Percentiles rank a stretch among this genome's conserved stretches.
These are phyloP conservation scores for Meyerozyma smithsonii DNA, from an alignment of 1,139 yeast species.

Conservation along the genomic window DNA sequence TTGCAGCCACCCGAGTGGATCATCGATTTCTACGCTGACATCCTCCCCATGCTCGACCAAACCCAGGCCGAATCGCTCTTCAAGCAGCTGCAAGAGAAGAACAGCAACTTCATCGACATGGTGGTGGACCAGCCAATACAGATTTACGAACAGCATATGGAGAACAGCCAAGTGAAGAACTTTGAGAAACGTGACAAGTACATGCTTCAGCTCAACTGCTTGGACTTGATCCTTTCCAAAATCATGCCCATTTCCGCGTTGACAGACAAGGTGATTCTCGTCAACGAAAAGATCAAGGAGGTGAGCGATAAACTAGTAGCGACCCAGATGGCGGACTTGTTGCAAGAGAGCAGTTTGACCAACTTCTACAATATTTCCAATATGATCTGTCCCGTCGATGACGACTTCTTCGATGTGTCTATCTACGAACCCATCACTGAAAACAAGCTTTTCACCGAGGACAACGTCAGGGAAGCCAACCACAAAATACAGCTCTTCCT, in stretches of 20 bases:
- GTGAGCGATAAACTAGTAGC: conserved; percentile 33
- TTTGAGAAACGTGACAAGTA: conserved; percentile 12
- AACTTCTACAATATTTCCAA: conserved; percentile 59
- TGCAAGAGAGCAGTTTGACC: conserved; percentile 46
- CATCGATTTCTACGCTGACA: conserved; percentile 48
- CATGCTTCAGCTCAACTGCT: conserved; percentile 52
- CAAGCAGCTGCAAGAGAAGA: conserved; percentile 29
- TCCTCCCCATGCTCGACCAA: conserved; percentile 48
- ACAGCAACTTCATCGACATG: conserved; percentile 28
- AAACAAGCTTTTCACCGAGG: conserved; percentile 52
- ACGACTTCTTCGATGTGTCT: conserved; percentile 48
- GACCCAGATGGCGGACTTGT: conserved; percentile 38
- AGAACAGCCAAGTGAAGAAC: conserved; percentile 9
- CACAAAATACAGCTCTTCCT: conserved; percentile 43
- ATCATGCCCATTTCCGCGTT: conserved; percentile 43
- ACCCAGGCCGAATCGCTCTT: conserved; percentile 34
- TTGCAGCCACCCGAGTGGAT: conserved; percentile 75
- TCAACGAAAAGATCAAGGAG: conserved; percentile 31
- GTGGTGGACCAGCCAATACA: conserved; percentile 48
- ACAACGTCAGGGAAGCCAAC: conserved; percentile 38
- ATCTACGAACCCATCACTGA: conserved; percentile 63
- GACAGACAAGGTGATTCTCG: conserved; percentile 33
- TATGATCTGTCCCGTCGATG: conserved; percentile 65
- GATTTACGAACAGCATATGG: conserved; percentile 34
- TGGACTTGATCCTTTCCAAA: conserved; percentile 55